Base-by-base conservation (phyloP, 192 early-diverging fungal genomes). In the Coemansia sp. region DNA sequence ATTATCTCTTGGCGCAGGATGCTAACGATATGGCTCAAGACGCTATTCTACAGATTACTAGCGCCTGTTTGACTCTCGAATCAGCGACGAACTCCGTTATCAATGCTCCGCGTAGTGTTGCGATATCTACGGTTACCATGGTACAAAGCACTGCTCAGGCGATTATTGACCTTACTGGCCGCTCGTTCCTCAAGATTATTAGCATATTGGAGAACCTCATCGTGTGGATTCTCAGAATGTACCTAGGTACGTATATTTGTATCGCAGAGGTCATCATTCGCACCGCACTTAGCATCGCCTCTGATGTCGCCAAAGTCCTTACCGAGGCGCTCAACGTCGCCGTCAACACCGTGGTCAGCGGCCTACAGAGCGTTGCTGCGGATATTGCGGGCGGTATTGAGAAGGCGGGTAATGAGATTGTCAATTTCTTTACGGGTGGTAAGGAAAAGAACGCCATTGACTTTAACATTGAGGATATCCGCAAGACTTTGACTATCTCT, bases 191-290 rank as follows among this genome's bases (percentile, higher is more conserved):
- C 42, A 71, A 60, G 24, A 59, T 76, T 29, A 12, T 81, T 36
- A 62, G 50, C 29, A 63, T 76, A 36, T 48, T 81, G 9, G 44
- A 71, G 42, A 48, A 55, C 46, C 66, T 81, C 29, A 76, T 81
- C 32, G 64, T 69, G 4, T 71, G 65, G 69, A 51, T 81, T 15
- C 73, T 81, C 19, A 69, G 72, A 27, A 61, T 81, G 44, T 81
- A 76, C 44, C 10, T 81, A n/a, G 78, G 78, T 27, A 81, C 74
- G 32, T 76, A 63, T 20, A 75, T 81, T 27, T 81, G 78, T 31
- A 75, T 81, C 60, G 73, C 78, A 29, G 72, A 75, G 40, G 73
- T 81, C 36, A 75, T 81, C 19, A 71, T 81, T 38, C 72, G 62
- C 44, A 72, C 78, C 0, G 78, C 74, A 11, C 67, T 81, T 2